Conservation (phyloP, 179 eudicot genomes). For the Drosera spatulata region DNA sequence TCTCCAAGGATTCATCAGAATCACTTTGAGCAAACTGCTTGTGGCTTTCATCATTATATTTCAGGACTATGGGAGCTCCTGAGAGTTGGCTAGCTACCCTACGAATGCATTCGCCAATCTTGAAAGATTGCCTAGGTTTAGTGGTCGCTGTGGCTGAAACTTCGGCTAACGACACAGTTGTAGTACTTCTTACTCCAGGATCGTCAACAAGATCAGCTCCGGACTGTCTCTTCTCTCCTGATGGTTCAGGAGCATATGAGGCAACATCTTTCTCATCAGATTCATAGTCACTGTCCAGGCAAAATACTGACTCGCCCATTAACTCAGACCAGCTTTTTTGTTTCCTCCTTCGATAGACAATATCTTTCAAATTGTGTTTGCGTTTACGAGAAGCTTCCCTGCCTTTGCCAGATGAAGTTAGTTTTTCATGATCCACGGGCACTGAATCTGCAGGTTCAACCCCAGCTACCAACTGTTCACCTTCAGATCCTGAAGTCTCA, state of each 20-base stretch:
- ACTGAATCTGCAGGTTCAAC: conserved; percentile 17
- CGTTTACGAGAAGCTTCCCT: conserved; percentile 39
- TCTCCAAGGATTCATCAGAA: conserved; percentile 25
- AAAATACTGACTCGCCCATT: conserved; percentile 43
- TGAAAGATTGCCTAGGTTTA: conserved; percentile 65
- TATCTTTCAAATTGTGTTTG: conserved; percentile 47
- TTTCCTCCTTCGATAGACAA: conserved; percentile 48
- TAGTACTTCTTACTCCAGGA: conserved; percentile 27
- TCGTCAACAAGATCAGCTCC: conserved; percentile 28
- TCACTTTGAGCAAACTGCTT: conserved; percentile 8
- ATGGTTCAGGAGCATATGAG: conserved; percentile 20
- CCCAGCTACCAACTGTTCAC: conserved; percentile 16
- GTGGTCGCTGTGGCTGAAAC: conserved; percentile 29
- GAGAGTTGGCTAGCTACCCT: conserved; percentile 82
- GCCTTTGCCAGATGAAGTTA: conserved; percentile 10
- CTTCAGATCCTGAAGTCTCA: conserved; percentile 11
- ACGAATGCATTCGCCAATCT: conserved; percentile 80
- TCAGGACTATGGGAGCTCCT: conserved; percentile 35
- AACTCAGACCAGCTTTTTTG: conserved; percentile 58
- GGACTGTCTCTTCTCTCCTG: conserved; percentile 34
- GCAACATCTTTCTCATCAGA: conserved; percentile 29
- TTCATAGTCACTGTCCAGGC: conserved; percentile 54
- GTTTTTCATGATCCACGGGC: conserved; percentile 4
- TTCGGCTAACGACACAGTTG: conserved; percentile 46
- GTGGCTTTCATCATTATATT: conserved; percentile 18